Conservation (phyloP, 2,329 filamentous ascomycete genomes). For the Phialophora verrucosa region DNA sequence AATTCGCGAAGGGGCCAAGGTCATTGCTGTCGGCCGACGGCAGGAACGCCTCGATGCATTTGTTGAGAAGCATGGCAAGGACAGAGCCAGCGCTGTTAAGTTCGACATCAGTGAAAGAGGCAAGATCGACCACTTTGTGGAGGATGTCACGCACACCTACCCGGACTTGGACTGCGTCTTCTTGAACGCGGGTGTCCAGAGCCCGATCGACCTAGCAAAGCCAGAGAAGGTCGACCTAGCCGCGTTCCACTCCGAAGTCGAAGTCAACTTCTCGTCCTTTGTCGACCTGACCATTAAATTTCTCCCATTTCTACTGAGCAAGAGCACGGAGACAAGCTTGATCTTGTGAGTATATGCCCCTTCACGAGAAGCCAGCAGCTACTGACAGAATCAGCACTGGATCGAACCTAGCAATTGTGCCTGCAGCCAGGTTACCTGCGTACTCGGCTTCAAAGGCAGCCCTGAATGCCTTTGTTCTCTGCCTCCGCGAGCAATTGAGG, state of each 20-base stretch:
- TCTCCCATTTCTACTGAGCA: slow-evolving; percentile 52
- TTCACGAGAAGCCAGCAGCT: neutral
- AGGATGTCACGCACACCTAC: slow-evolving; percentile 47
- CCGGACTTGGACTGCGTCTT: slow-evolving; percentile 63
- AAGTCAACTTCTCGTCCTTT: slow-evolving; percentile 57
- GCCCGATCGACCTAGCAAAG: slow-evolving; percentile 54
- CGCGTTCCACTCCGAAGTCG: slow-evolving; percentile 51
- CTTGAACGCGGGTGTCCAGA: slow-evolving; percentile 64
- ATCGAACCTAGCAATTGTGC: slow-evolving; percentile 56
- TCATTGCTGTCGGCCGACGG: slow-evolving; percentile 63
- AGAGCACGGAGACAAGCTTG: slow-evolving; percentile 41
- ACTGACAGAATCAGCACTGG: slow-evolving; percentile 43
- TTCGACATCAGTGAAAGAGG: slow-evolving; percentile 57
- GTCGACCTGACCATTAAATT: slow-evolving; percentile 55
- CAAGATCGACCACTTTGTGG: slow-evolving; percentile 52
- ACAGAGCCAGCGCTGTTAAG: slow-evolving; percentile 49
- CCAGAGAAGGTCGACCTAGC: slow-evolving; percentile 53
- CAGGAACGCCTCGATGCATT: slow-evolving; percentile 58
- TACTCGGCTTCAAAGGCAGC: slow-evolving; percentile 63
- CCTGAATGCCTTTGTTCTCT: slow-evolving; percentile 56
- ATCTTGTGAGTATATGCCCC: slow-evolving; percentile 41
- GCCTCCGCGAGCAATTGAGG: slow-evolving; percentile 52
- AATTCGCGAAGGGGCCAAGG: slow-evolving; percentile 56
- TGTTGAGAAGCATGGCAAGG: slow-evolving; percentile 51
- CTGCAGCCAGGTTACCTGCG: slow-evolving; percentile 53